Percentiles rank a stretch among this genome's conserved stretches.
Conservation (phyloP, 306 rosid species). For the Ormosia semicastrata region DNA sequence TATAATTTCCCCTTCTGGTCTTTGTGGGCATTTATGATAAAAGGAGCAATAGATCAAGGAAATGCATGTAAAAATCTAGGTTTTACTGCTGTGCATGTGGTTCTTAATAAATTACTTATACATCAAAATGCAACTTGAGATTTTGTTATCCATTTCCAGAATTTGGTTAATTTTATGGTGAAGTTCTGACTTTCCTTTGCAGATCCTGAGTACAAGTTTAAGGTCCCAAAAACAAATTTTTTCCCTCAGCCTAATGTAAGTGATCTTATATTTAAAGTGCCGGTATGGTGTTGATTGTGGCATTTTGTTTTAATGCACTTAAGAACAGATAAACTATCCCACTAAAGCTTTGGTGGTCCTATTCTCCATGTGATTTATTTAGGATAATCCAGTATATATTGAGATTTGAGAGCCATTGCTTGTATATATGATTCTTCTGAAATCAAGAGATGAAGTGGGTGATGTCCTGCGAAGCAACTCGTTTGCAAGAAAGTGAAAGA, state of each 20-base stretch:
- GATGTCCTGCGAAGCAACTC: not conserved
- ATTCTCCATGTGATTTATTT: not conserved
- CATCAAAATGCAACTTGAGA: conserved; percentile 19
- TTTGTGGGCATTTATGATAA: not conserved
- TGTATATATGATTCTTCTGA: not conserved
- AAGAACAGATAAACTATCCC: not conserved
- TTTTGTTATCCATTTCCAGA: not conserved
- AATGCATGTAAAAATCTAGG: not conserved
- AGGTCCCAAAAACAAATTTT: conserved; percentile 72
- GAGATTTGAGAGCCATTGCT: not conserved
- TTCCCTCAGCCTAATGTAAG: conserved; percentile 96
- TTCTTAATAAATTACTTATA: not conserved
- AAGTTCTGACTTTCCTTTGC: conserved; percentile 35
- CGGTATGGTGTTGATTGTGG: not conserved
- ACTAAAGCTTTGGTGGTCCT: not conserved
- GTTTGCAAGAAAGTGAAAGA: not conserved
- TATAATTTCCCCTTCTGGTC: not conserved
- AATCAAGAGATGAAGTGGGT: not conserved
- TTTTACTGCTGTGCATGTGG: not conserved
- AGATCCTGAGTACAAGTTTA: conserved; percentile 76
- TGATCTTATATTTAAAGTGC: conserved; percentile 15
- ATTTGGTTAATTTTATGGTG: conserved; percentile 19
- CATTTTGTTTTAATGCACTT: not conserved
- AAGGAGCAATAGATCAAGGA: not conserved
- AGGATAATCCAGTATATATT: not conserved